Base-by-base conservation (phyloP, 768 basidiomycete genomes). In the Panus rudis region DNA sequence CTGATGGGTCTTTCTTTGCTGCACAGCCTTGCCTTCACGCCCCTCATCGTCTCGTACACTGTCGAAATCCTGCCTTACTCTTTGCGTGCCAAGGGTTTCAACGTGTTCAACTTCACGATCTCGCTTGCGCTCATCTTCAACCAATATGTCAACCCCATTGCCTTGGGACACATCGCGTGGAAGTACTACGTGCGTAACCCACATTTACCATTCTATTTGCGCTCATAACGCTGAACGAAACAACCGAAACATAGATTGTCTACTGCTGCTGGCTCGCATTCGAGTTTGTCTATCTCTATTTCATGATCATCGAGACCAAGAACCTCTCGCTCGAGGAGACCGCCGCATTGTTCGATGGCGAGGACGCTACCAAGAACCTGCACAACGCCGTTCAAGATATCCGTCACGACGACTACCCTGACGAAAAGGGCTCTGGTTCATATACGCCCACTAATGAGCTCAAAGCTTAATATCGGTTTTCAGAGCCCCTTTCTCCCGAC, bases 61-160 rank as follows among this genome's bases (percentile, higher is more conserved):
- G 74, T 92, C 50, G 92, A 94, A 63, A 92, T 93, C 63, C 67
- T 92, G 41, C 90, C 90, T 4, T 91, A 73, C 68, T 64, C 68
- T 23, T 69, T 92, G 44, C 88, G 90, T 61, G 88, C 88, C 51
- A 92, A 90, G 70, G 87, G 89, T 42, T 81, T 88, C 69, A 84
- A 73, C 51, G 55, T 91, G 43, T 87, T 91, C 72, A 84, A 78
- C 64, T 84, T 92, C 59, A 65, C 75, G 46, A 76, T 88, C 59
- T 87, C 85, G 11, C 52, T 83, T 43, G 75, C 88, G 5, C 78
- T 92, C 52, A 85, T 93, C 62, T 88, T 93, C 65, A 91, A 90
- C 60, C 88, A 89, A 64, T 88, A 90, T 56, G 78, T 82, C 60
- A 91, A 91, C 68, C 89, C 87, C 26, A 75, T 88, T 59, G 86